Evolutionary conservation across 768 basidiomycete genomes (phyloP).

Genomic region (Albatrellus ellisii): DNA sequence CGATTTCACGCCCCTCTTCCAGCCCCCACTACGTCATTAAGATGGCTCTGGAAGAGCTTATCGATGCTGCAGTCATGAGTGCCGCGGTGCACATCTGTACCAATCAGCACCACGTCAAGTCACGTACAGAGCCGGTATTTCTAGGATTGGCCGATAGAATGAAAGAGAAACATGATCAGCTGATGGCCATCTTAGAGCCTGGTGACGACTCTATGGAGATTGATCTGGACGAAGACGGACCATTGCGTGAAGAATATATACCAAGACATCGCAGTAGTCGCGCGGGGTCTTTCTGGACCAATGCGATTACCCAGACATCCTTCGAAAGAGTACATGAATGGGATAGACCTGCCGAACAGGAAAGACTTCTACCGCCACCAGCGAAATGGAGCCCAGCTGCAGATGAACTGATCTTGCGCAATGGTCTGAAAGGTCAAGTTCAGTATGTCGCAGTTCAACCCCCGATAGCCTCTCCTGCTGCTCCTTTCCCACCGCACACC

Average conservation of each 20-base stretch:
- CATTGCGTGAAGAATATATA: constrained; percentile 68
- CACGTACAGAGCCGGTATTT: constrained; percentile 51
- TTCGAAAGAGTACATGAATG: constrained; percentile 5
- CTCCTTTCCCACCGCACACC: constrained; percentile 17
- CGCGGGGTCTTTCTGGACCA: constrained; percentile 17
- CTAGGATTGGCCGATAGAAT: constrained; percentile 56
- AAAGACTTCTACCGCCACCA: constrained; percentile 47
- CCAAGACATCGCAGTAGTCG: constrained; percentile 50
- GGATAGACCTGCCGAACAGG: constrained; percentile 14
- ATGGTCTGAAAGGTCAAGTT: constrained; percentile 35
- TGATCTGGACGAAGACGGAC: constrained; percentile 74
- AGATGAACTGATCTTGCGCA: constrained; percentile 60
- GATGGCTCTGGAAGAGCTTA: constrained; percentile 55
- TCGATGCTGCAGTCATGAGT: constrained; percentile 31
- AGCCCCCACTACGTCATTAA: constrained; percentile 61
- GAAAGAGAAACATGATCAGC: constrained; percentile 35
- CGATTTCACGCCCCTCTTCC: constrained; percentile 64
- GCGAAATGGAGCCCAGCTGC: constrained; percentile 72
- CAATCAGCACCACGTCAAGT: constrained; percentile 14
- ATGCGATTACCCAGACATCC: constrained; percentile 4
- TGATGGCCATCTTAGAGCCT: constrained; percentile 18
- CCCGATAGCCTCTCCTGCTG: constrained; percentile 26
- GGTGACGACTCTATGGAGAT: constrained; percentile 46
- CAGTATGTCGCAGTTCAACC: constrained; percentile 58
- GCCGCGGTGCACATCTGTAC: constrained; percentile 6